phyloP scores from a whole-genome alignment of 2,329 filamentous ascomycete genomes.

The Curvularia spicifera region DNA sequence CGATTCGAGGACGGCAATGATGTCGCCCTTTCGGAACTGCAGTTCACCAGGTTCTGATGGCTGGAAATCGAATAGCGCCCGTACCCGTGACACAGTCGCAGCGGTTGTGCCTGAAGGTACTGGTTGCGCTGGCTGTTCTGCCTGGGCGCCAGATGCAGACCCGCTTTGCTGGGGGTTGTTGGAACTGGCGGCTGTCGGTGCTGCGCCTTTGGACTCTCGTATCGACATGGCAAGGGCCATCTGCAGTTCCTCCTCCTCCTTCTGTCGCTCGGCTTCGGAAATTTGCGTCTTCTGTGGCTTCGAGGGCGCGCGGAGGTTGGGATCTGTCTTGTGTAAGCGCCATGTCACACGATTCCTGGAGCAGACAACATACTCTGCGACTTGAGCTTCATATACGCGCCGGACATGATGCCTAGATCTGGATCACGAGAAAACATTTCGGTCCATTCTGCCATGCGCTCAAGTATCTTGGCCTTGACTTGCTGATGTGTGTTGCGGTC shows the following conservation, averaged over 20 bases:
- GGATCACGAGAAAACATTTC: conserved; percentile 91
- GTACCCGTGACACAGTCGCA: conserved; percentile 91
- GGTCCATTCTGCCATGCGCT: conserved; percentile 95
- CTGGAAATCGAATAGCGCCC: conserved; percentile 92
- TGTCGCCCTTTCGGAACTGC: conserved; percentile 94
- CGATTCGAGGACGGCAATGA: conserved; percentile 95
- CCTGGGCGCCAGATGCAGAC: conserved; percentile 26
- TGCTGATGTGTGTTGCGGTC: conserved; percentile 95
- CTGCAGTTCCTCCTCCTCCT: conserved; percentile 96
- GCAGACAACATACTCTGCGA: conserved; percentile 58
- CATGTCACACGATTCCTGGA: not conserved
- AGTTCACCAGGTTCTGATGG: conserved; percentile 93
- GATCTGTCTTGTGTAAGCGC: conserved; percentile 64
- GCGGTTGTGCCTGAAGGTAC: conserved; percentile 86
- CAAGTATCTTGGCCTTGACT: conserved; percentile 95
- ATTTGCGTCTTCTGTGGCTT: conserved; percentile 93
- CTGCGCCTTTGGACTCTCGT: conserved; percentile 72
- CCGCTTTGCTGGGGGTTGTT: conserved; percentile 49
- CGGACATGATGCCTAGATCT: conserved; percentile 96
- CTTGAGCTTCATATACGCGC: conserved; percentile 89
- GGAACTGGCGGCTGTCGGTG: conserved; percentile 51
- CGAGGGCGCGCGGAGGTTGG: conserved; percentile 86
- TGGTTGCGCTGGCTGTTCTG: conserved; percentile 59
- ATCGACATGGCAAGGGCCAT: conserved; percentile 93
- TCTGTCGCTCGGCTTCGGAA: conserved; percentile 86